Evolutionary conservation across 1,284 basidiomycete species (phyloP).

Genomic region (Puccinia novopanici): DNA sequence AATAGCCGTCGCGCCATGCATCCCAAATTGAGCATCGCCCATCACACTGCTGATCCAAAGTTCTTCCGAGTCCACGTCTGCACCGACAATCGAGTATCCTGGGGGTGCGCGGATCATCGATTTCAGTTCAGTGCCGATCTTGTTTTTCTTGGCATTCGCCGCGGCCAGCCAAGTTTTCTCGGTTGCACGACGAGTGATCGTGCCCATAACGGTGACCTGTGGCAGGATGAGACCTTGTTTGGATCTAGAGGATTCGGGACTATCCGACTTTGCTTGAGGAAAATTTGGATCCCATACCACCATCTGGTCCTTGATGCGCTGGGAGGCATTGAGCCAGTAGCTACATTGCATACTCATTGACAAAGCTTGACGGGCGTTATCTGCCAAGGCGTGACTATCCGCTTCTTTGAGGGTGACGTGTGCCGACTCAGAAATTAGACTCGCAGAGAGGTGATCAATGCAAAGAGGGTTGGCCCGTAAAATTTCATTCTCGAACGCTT

Average conservation of each 20-base stretch:
- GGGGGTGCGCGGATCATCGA: conserved; percentile 92
- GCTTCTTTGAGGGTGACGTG: conserved; percentile 29
- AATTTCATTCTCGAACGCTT: conserved; percentile 80
- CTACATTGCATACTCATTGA: conserved; percentile 93
- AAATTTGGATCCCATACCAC: conserved; percentile 76
- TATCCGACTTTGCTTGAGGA: conserved; percentile 61
- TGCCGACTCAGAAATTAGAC: neutral
- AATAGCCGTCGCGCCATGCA: conserved; percentile 94
- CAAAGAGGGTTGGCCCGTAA: conserved; percentile 63
- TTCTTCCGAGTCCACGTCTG: conserved; percentile 98
- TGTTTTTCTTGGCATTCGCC: conserved; percentile 95
- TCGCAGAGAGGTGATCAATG: conserved; percentile 53
- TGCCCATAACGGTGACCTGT: conserved; percentile 97
- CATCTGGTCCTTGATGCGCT: conserved; percentile 89
- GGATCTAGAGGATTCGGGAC: conserved; percentile 58
- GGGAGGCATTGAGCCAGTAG: conserved; percentile 94
- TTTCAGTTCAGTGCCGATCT: conserved; percentile 95
- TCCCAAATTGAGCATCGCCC: conserved; percentile 96
- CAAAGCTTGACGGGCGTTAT: conserved; percentile 78
- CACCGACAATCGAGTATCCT: conserved; percentile 92
- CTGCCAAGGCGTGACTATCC: conserved; percentile 59
- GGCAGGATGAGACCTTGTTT: conserved; percentile 90
- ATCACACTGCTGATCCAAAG: conserved; percentile 98
- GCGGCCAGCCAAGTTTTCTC: conserved; percentile 99
- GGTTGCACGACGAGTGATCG: conserved; percentile 93